Conservation (phyloP, 768 basidiomycete genomes). For the Mrakia frigida region DNA sequence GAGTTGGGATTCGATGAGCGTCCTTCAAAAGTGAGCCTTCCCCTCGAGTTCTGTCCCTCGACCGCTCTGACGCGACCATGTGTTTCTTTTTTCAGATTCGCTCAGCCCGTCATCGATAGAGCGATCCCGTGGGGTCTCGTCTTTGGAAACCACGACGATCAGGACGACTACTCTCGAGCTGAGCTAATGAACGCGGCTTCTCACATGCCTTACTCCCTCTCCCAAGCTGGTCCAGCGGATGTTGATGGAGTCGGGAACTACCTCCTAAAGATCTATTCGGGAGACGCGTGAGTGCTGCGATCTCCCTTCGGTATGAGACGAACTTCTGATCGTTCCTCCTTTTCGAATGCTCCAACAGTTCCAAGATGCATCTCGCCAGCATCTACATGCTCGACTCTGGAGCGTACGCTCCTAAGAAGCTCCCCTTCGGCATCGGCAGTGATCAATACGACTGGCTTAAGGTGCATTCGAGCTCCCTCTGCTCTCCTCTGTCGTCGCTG, state of each 20-base stretch:
- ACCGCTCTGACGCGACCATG: not conserved
- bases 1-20: constrained; percentile 80
- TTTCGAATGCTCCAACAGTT: constrained; percentile 48
- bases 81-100: constrained; percentile 48
- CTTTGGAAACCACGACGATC: constrained; percentile 89
- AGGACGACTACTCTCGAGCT: constrained; percentile 23
- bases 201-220: constrained; percentile 75
- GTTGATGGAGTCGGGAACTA: constrained; percentile 66
- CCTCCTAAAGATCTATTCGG: constrained; percentile 72
- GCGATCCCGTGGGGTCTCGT: constrained; percentile 75
- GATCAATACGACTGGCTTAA: constrained; percentile 81
- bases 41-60: not conserved
- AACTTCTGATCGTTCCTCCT: not conserved
- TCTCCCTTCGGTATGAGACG: not conserved
- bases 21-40: constrained; percentile 62
- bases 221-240: constrained; percentile 71
- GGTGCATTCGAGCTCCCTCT: constrained; percentile 44
- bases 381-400: constrained; percentile 90
- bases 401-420: constrained; percentile 54
- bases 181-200: constrained; percentile 12
- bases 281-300: constrained; percentile 63
- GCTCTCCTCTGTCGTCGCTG: constrained; percentile 1
- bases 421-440: constrained; percentile 22
- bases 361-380: constrained; percentile 80
- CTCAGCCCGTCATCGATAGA: constrained; percentile 65